A percentile compares a stretch with the other conserved stretches of the same genome.
phyloP scores from a whole-genome alignment of 2,329 filamentous ascomycete genomes.

The Fusarium virguliforme region DNA sequence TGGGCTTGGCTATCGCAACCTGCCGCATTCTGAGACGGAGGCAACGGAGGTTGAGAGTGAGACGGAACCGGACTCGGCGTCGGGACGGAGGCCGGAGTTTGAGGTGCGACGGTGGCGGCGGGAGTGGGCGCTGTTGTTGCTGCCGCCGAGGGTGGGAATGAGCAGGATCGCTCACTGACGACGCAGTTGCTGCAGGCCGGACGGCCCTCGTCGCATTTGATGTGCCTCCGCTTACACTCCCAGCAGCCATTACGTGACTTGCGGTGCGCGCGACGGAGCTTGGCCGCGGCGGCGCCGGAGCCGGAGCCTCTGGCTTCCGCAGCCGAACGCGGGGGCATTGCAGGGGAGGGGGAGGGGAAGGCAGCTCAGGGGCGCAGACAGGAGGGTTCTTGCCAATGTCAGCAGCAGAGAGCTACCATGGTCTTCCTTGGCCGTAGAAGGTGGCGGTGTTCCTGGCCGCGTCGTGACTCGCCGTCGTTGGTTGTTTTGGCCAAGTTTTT shows the following conservation, averaged over 20 bases:
- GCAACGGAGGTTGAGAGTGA: constrained; percentile 20
- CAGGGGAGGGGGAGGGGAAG: constrained; percentile 5
- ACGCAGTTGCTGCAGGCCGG: constrained; percentile 61
- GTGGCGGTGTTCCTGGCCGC: neutral
- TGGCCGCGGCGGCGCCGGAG: constrained; percentile 41
- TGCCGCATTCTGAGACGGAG: constrained; percentile 18
- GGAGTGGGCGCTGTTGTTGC: neutral
- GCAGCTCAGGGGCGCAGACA: neutral
- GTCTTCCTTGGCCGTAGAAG: constrained; percentile 13
- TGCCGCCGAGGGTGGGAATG: constrained; percentile 49
- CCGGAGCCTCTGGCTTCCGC: constrained; percentile 34
- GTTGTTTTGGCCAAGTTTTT: constrained; percentile 17
- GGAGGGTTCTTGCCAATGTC: constrained; percentile 17
- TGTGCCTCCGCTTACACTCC: constrained; percentile 61
- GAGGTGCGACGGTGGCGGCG: constrained; percentile 16
- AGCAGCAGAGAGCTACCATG: constrained; percentile 23
- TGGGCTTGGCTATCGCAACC: constrained; percentile 33
- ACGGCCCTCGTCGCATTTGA: constrained; percentile 62
- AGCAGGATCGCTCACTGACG: constrained; percentile 57
- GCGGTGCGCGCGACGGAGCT: constrained; percentile 57
- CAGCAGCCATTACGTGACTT: constrained; percentile 61
- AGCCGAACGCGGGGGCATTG: constrained; percentile 43
- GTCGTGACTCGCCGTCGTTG: constrained; percentile 4
- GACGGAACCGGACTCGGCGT: constrained; percentile 21
- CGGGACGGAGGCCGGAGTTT: constrained; percentile 24